These are phyloP conservation scores for Bimuria novae-zelandiae DNA, from an alignment of 2,329 filamentous ascomycete genomes.

Conservation along the genomic window DNA sequence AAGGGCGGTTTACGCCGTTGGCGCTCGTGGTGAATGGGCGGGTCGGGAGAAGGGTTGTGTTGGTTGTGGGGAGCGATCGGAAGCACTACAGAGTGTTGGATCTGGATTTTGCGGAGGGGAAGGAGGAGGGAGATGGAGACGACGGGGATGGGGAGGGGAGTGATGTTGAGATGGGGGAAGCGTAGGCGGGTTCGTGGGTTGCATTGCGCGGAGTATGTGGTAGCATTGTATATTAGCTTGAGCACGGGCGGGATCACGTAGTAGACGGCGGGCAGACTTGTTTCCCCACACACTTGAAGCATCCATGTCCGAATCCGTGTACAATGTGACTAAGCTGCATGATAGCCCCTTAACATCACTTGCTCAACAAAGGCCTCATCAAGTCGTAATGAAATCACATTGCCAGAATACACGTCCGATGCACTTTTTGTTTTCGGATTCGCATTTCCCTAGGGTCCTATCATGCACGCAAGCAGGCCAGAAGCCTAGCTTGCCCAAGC, in stretches of 20 bases:
- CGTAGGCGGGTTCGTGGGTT: no score
- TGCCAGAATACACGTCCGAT: conserved; percentile 34
- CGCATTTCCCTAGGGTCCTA: conserved; percentile 44
- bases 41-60: conserved; percentile 56
- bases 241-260: no score
- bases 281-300: not conserved
- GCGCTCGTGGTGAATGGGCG: conserved; percentile 61
- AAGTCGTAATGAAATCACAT: conserved; percentile 21
- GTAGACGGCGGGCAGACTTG: not conserved
- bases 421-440: conserved; percentile 46
- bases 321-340: no score
- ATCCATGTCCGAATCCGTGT: not conserved
- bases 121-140: conserved; percentile 6
- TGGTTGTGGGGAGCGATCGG: conserved; percentile 59
- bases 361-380: not conserved
- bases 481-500: conserved; percentile 34
- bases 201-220: no score
- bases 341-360: not conserved
- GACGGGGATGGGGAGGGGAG: conserved; percentile 5
- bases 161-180: conserved; percentile 25
- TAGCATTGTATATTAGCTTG: no score
- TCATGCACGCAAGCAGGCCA: conserved; percentile 41
- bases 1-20: conserved; percentile 53
- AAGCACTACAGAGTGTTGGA: conserved; percentile 62
- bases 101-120: conserved; percentile 48